Conservation (phyloP, 805 yeast species). For the Kluyveromyces aestuarii region DNA sequence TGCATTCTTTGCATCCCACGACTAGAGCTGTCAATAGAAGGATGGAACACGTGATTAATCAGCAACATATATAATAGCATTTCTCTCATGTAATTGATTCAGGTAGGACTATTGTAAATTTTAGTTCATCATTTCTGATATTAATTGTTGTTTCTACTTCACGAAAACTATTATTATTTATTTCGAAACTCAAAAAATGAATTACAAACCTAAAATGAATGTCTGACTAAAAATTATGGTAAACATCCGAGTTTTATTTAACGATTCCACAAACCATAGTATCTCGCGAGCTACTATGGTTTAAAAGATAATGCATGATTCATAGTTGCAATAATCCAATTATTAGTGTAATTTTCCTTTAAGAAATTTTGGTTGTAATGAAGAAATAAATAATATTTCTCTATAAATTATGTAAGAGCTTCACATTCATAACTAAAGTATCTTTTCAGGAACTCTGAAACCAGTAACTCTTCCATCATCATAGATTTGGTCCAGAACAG, state of each 20-base stretch:
- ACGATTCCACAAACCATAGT: no score
- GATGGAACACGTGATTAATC: slow-evolving; percentile 16
- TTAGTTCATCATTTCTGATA: no score
- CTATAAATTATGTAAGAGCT: background rate
- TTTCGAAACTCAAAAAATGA: background rate
- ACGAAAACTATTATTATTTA: no score
- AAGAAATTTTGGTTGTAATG: background rate
- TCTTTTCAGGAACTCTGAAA: slow-evolving; percentile 23
- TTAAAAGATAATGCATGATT: no score
- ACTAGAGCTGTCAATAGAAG: slow-evolving; percentile 35
- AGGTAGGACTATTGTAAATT: background rate
- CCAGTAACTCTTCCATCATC: slow-evolving; percentile 44
- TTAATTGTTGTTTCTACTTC: no score
- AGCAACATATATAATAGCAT: slow-evolving; percentile 3
- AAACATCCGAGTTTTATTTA: no score
- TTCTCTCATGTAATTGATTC: background rate
- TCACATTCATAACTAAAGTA: background rate
- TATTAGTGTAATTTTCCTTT: no score
- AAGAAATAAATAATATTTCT: background rate
- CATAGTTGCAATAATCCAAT: no score
- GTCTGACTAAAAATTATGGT: no score
- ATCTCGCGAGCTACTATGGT: no score
- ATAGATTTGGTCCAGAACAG: slow-evolving; percentile 56
- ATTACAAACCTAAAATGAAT: background rate
- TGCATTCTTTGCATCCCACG: slow-evolving; percentile 29